Evolutionary conservation across 495 filamentous ascomycete genomes (phyloP).

Genomic region (Aspergillus mulundensis): DNA sequence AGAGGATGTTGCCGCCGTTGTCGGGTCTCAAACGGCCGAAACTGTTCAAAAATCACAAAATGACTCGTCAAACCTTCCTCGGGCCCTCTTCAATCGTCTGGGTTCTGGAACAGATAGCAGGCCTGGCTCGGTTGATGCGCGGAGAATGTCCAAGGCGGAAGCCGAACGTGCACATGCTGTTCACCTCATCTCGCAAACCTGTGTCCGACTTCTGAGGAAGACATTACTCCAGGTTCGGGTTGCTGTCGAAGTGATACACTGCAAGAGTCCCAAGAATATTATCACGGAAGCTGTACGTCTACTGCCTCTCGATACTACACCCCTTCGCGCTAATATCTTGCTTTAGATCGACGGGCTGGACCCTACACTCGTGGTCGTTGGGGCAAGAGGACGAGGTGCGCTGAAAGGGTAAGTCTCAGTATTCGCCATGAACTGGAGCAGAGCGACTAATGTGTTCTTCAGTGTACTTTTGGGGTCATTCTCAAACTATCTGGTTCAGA

Average conservation of each 20-base stretch:
- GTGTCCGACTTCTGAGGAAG: slow-evolving; percentile 79
- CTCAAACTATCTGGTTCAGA: slow-evolving; percentile 93
- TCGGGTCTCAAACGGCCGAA: slow-evolving; percentile 48
- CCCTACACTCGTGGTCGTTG: slow-evolving; percentile 90
- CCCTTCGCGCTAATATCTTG: not conserved
- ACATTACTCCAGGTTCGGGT: slow-evolving; percentile 86
- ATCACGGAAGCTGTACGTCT: slow-evolving; percentile 69
- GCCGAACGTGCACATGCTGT: slow-evolving; percentile 73
- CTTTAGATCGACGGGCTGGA: slow-evolving; percentile 78
- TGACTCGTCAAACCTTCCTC: slow-evolving; percentile 25
- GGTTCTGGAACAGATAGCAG: slow-evolving; percentile 41
- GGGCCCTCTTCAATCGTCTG: slow-evolving; percentile 33
- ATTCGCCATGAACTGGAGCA: not conserved
- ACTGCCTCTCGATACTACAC: not conserved
- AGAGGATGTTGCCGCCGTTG: slow-evolving; percentile 63
- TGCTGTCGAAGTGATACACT: slow-evolving; percentile 94
- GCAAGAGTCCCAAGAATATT: slow-evolving; percentile 88
- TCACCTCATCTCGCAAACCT: slow-evolving; percentile 70
- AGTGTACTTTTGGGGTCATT: slow-evolving; percentile 93
- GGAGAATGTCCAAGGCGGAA: slow-evolving; percentile 56
- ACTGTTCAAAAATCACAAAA: slow-evolving; percentile 27
- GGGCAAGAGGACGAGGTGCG: slow-evolving; percentile 82
- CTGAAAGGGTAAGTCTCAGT: slow-evolving; percentile 77
- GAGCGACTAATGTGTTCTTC: slow-evolving; percentile 12
- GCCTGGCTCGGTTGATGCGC: slow-evolving; percentile 38